phyloP scores from a whole-genome alignment of 2,329 filamentous ascomycete genomes.

The Tolypocladium inflatum region DNA sequence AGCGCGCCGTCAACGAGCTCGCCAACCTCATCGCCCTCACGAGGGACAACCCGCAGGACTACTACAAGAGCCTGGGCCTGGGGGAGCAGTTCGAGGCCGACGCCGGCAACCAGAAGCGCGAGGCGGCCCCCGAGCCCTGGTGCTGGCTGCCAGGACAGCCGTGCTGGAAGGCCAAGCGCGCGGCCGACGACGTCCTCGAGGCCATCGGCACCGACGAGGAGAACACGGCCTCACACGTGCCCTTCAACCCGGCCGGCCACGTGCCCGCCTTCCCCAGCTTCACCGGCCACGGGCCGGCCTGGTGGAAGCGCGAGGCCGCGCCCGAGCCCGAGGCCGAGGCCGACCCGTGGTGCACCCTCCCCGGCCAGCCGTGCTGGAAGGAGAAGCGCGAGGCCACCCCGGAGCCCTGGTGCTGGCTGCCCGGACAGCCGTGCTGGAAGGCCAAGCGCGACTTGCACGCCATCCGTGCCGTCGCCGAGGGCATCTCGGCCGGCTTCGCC shows the following conservation, averaged over 20 bases:
- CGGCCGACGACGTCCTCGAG: constrained; percentile 18
- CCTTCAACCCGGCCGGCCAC: constrained; percentile 13
- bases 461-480: constrained; percentile 15
- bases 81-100: constrained; percentile 13
- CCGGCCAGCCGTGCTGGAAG: constrained; percentile 11
- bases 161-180: constrained; percentile 30
- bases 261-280: constrained; percentile 6
- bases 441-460: constrained; percentile 23
- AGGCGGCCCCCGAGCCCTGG: constrained; percentile 16
- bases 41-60: constrained; percentile 17
- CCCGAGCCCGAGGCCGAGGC: constrained; percentile 12
- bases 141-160: constrained; percentile 27
- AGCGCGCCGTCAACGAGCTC: constrained; percentile 28
- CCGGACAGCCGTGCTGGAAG: constrained; percentile 28
- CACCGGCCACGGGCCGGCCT: constrained; percentile 14
- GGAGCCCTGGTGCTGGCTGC: constrained; percentile 20
- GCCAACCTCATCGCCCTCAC: constrained; percentile 23
- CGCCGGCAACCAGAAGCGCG: constrained; percentile 9
- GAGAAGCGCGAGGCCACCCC: not conserved
- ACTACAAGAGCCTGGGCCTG: constrained; percentile 21
- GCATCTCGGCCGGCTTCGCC: constrained; percentile 13
- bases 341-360: constrained; percentile 1
- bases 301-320: constrained; percentile 16
- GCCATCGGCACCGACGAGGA: constrained; percentile 12
- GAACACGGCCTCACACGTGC: constrained; percentile 16